Evolutionary conservation across 2,329 filamentous ascomycete genomes (phyloP).

Genomic region (Coniosporium tulheliwenetii): DNA sequence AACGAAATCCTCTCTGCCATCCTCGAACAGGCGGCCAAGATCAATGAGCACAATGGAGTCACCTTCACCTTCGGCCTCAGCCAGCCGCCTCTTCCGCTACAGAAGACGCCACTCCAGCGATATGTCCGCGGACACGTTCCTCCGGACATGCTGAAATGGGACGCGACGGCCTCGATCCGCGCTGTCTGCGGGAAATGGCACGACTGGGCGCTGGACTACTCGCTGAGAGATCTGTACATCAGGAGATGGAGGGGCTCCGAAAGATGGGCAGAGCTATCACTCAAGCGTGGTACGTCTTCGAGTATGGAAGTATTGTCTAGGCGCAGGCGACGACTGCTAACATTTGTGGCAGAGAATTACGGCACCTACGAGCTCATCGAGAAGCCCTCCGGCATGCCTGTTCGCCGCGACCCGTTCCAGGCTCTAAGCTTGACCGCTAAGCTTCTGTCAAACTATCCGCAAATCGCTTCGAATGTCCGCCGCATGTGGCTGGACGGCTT

Average conservation of each 20-base stretch:
- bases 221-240: slow-evolving; percentile 35
- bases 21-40: slow-evolving; percentile 30
- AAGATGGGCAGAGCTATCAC: slow-evolving; percentile 34
- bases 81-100: slow-evolving; percentile 30
- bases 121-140: slow-evolving; percentile 36
- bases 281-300: slow-evolving; percentile 15
- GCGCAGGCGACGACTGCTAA: not conserved
- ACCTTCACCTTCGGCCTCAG: slow-evolving; percentile 37
- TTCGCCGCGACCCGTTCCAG: slow-evolving; percentile 36
- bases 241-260: slow-evolving; percentile 36
- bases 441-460: slow-evolving; percentile 28
- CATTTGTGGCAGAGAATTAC: slow-evolving; percentile 18
- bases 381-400: slow-evolving; percentile 27
- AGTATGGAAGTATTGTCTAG: not conserved
- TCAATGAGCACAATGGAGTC: slow-evolving; percentile 30
- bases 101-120: slow-evolving; percentile 27
- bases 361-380: slow-evolving; percentile 32
- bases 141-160: slow-evolving; percentile 35
- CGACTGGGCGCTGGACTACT: slow-evolving; percentile 35
- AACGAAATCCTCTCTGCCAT: slow-evolving; percentile 36
- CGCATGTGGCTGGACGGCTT: slow-evolving; percentile 41
- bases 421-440: slow-evolving; percentile 30
- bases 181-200: slow-evolving; percentile 36
- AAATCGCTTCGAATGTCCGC: slow-evolving; percentile 31
- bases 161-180: slow-evolving; percentile 31